Conservation (phyloP, 768 basidiomycete species). For the Sporobolomyces pararoseus region DNA sequence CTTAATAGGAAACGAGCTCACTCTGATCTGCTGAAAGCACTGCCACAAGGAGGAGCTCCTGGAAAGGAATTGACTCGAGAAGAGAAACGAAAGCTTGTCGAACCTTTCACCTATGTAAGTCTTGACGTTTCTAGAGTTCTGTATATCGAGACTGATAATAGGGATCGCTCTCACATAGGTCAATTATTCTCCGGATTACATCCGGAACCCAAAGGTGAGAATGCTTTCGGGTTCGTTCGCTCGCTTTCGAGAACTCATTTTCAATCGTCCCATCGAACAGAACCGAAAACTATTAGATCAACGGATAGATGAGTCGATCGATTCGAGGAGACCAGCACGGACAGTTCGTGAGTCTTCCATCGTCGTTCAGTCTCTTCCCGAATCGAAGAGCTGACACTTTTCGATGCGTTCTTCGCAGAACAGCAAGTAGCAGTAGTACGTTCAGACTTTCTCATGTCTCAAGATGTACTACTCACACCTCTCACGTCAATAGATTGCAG, state of each 20-base stretch:
- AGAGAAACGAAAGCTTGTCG: slow-evolving; percentile 24
- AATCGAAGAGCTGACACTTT: too few species aligned
- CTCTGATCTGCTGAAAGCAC: slow-evolving; percentile 33
- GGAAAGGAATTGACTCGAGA: slow-evolving; percentile 9
- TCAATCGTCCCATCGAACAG: background rate
- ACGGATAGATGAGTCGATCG: slow-evolving; percentile 15
- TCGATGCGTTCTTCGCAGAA: slow-evolving; percentile 6
- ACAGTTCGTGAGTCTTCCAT: slow-evolving; percentile 16
- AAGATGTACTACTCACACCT: too few species aligned
- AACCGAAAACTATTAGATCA: slow-evolving; percentile 22
- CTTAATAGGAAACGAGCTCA: slow-evolving; percentile 34
- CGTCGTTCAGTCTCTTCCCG: background rate
- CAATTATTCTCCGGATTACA: slow-evolving; percentile 25
- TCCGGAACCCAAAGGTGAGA: slow-evolving; percentile 19
- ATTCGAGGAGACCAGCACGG: slow-evolving; percentile 20
- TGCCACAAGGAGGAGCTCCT: slow-evolving; percentile 8
- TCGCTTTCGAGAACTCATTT: background rate
- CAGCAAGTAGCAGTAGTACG: slow-evolving; percentile 28
- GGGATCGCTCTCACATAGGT: background rate
- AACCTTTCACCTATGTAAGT: slow-evolving; percentile 30
- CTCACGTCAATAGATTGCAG: slow-evolving; percentile 37
- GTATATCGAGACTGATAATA: background rate
- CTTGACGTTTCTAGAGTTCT: background rate
- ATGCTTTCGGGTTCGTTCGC: background rate
- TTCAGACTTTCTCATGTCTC: too few species aligned